Base-by-base conservation (phyloP, 2,329 filamentous ascomycete species). In the Pseudocercospora musae region DNA sequence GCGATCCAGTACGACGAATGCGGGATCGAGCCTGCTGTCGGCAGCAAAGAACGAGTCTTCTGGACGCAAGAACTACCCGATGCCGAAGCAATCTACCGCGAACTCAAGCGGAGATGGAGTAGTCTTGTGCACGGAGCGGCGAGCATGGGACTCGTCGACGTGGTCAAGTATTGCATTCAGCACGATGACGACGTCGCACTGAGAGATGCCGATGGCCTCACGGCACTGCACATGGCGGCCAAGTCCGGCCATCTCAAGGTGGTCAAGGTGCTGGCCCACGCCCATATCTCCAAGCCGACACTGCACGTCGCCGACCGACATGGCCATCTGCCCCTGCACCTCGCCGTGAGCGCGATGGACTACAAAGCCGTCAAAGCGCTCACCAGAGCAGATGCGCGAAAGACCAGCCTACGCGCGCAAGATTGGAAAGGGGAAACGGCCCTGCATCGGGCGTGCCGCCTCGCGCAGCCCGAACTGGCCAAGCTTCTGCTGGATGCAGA, bases 91-190 rank as follows among this genome's bases (percentile, higher is more conserved):
- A 58, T 58, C 8, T 58, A 58, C 13, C 31, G 29, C 18, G 56
- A 58, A 49, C 31, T 58, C 13, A 58, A 58, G 11, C 9, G 37
- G 29, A 21, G 44, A 15, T 58, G 56, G 56, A 58, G 31, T 11
- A 58, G 31, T 11, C 40, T 58, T 10, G 40, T 58, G 1, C 44
- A 58, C 33, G 42, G 15, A 11, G 56, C 56, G 7, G 40, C 56
- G 27, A 29, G 25, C 11, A 33, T 58, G 0, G 56, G 56, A 4
- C 31, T 58, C 0, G 40, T 58, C 13, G 56, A 58, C 10, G 56
- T 58, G 3, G 56, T 58, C 5, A 58, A 58, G 27, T 58, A 29
- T 13, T 58, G 56, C 42, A 49, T 58, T 8, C 56, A 58, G 56
- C 56, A 58, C 25, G 56, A 49, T 25, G 56, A 58, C 20, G 56